Conservation (phyloP, 768 basidiomycete species). For the Lactarius quietus region DNA sequence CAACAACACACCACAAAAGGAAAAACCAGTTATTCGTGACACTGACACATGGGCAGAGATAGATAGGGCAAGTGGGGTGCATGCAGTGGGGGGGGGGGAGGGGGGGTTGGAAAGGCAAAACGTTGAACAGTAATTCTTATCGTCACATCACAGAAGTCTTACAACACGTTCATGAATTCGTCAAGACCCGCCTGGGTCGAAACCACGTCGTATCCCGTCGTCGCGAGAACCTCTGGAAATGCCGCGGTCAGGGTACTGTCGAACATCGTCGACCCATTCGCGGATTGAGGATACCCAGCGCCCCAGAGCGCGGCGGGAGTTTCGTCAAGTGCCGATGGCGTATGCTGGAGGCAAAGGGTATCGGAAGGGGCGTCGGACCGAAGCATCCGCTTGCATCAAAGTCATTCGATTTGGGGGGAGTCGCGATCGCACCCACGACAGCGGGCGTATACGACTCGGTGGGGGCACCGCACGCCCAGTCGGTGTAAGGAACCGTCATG, state of each 20-base stretch:
- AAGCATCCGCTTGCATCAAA: slow-evolving; percentile 10
- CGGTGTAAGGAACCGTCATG: slow-evolving; percentile 6
- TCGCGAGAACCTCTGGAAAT: slow-evolving; percentile 6
- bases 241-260: neutral
- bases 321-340: slow-evolving; percentile 12
- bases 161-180: slow-evolving; percentile 19
- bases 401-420: slow-evolving; percentile 8
- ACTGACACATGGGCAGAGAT: slow-evolving; percentile 1
- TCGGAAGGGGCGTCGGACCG: slow-evolving; percentile 13
- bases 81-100: neutral
- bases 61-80: neutral
- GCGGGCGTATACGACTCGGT: slow-evolving; percentile 3
- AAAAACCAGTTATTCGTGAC: neutral
- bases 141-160: neutral
- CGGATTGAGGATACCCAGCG: slow-evolving; percentile 5
- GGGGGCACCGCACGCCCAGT: slow-evolving; percentile 14
- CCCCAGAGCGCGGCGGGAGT: slow-evolving; percentile 19
- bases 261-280: neutral
- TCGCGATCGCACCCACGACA: neutral
- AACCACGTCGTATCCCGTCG: slow-evolving; percentile 16
- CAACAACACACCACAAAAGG: neutral
- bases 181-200: slow-evolving; percentile 15
- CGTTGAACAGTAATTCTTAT: neutral
- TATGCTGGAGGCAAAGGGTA: slow-evolving; percentile 19
- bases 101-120: neutral